Evolutionary conservation across 129 eudicot species (phyloP).

Genomic region (Pseudognaphalium luteoalbum): DNA sequence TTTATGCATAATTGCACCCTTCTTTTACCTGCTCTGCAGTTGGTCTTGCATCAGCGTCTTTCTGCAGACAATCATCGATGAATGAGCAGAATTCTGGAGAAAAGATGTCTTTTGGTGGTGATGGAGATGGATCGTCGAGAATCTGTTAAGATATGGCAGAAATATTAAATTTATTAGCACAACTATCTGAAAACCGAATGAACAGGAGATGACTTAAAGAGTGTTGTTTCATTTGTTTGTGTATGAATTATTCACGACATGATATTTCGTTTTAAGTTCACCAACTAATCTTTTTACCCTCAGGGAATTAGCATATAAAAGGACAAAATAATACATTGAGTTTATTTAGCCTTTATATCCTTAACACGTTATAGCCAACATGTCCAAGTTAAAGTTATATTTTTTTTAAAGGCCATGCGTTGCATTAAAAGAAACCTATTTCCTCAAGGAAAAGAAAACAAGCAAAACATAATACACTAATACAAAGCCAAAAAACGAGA

Average conservation of each 20-base stretch:
- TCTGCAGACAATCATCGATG: conserved; percentile 82
- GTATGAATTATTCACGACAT: not conserved
- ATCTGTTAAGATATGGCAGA: conserved; percentile 53
- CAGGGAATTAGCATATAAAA: conserved; percentile 3
- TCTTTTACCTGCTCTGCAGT: conserved; percentile 88
- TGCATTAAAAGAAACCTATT: too few species aligned
- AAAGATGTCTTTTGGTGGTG: conserved; percentile 63
- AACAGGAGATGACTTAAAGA: not conserved
- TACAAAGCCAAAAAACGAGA: too few species aligned
- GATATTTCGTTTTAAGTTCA: conserved; percentile 1
- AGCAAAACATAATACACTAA: too few species aligned
- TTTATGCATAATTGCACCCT: not conserved
- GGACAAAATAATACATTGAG: not conserved
- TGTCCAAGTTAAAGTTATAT: conserved; percentile 4
- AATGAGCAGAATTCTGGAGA: conserved; percentile 91
- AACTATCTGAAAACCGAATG: not conserved
- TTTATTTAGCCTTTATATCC: not conserved
- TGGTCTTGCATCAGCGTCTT: conserved; percentile 90
- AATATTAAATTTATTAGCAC: not conserved
- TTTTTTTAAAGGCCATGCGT: not conserved
- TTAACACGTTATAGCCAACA: not conserved
- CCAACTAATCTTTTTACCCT: not conserved
- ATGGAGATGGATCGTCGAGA: conserved; percentile 94
- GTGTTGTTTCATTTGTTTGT: not conserved
- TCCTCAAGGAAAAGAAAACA: too few species aligned